Evolutionary conservation across 139 green algal species (phyloP).

Genomic region (Eudorina sp.): DNA sequence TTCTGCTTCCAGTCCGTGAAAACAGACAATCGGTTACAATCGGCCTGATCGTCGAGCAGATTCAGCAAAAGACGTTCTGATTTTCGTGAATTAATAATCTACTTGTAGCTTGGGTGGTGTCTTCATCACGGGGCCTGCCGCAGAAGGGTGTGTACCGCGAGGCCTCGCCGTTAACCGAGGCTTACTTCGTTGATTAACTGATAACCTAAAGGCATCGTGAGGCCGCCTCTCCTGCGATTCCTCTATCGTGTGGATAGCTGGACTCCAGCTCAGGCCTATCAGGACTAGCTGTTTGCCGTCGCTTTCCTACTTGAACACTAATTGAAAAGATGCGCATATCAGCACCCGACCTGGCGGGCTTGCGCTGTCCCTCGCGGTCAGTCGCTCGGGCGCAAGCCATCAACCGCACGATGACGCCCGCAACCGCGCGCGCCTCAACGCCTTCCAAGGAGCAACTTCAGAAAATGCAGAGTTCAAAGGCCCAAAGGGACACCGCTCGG

Average conservation of each 20-base stretch:
- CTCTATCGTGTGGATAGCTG: not conserved
- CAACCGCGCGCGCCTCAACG: not conserved
- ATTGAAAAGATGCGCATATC: not conserved
- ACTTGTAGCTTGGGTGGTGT: too few relatives aligned
- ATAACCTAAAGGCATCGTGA: too few relatives aligned
- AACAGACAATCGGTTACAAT: not conserved
- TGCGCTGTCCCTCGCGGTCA: not conserved
- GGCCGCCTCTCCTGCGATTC: too few relatives aligned
- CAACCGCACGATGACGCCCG: not conserved
- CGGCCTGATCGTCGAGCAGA: too few relatives aligned
- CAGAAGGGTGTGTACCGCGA: too few relatives aligned
- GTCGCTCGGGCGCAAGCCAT: not conserved
- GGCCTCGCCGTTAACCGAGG: too few relatives aligned
- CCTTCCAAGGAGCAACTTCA: not conserved
- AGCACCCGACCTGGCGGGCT: not conserved
- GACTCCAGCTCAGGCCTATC: not conserved
- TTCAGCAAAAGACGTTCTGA: too few relatives aligned
- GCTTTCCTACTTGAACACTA: not conserved
- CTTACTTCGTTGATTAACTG: too few relatives aligned
- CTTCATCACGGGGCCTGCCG: too few relatives aligned
- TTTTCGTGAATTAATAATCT: too few relatives aligned
- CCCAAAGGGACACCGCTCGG: not conserved
- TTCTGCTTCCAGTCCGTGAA: slow-evolving; percentile 10
- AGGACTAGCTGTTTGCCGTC: not conserved
- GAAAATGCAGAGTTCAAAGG: not conserved